Conservation (phyloP, 176 grass and related monocot genomes). For the Olyra latifolia region DNA sequence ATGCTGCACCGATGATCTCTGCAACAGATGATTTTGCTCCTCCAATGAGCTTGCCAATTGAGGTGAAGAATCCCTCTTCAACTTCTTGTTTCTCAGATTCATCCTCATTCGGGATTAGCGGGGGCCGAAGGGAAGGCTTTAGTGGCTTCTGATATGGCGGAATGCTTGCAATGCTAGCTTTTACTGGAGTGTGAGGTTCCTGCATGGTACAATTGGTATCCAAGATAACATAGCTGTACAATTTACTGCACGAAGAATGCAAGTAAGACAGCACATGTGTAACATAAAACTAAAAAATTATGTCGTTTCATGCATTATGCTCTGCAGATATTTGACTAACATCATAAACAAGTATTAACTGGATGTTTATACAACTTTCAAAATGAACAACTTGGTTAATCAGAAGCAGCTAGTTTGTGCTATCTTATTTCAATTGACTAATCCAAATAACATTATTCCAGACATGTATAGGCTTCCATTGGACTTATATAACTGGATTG, state of each 20-base stretch:
- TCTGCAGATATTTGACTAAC: constrained; percentile 8
- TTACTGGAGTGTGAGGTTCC: constrained; percentile 46
- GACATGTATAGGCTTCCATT: not conserved
- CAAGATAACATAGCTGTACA: constrained; percentile 31
- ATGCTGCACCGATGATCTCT: constrained; percentile 47
- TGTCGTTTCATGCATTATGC: not conserved
- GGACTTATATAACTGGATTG: not conserved
- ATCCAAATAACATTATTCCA: not conserved
- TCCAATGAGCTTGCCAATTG: constrained; percentile 52
- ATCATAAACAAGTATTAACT: not conserved
- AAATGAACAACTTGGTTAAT: not conserved
- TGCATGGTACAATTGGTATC: constrained; percentile 36
- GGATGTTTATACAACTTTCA: not conserved
- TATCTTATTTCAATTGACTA: not conserved
- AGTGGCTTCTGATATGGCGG: constrained; percentile 61
- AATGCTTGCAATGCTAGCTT: constrained; percentile 58
- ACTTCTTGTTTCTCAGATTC: constrained; percentile 63
- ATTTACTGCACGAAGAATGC: not conserved
- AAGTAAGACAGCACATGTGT: not conserved
- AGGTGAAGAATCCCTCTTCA: constrained; percentile 62
- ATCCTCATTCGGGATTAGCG: constrained; percentile 59
- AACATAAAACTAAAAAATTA: constrained; percentile 6
- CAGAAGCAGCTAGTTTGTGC: not conserved
- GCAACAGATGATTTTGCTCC: constrained; percentile 57
- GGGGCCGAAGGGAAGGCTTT: constrained; percentile 46